phyloP scores from a whole-genome alignment of 2,329 filamentous ascomycete genomes.

The Hymenoscyphus occultus region DNA sequence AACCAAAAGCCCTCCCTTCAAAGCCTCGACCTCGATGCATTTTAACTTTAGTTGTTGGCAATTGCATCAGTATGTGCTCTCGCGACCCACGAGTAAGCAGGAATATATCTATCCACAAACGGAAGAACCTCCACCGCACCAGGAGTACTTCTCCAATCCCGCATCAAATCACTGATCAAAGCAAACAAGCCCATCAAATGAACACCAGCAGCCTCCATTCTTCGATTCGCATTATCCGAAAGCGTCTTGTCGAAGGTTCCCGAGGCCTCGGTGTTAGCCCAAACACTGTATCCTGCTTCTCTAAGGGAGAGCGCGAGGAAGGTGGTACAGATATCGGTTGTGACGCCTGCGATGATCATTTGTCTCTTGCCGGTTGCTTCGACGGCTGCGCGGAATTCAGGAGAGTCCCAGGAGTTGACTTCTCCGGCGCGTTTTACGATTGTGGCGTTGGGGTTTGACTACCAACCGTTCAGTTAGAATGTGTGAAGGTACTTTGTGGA shows the following conservation, averaged over 20 bases:
- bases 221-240: conserved; percentile 61
- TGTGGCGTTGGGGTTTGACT: conserved; percentile 61
- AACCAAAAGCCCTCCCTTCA: not conserved
- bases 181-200: conserved; percentile 41
- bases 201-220: conserved; percentile 65
- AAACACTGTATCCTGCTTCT: conserved; percentile 69
- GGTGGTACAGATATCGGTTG: conserved; percentile 72
- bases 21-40: too few relatives aligned
- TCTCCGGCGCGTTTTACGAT: conserved; percentile 67
- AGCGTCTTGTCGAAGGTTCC: conserved; percentile 63
- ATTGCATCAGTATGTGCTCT: not conserved
- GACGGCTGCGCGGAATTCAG: conserved; percentile 63
- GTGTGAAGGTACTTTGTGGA: not conserved
- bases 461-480: not conserved
- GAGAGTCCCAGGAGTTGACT: conserved; percentile 75
- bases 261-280: conserved; percentile 68
- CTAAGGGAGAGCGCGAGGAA: conserved; percentile 72
- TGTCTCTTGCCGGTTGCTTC: conserved; percentile 64
- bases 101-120: conserved; percentile 52
- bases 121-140: conserved; percentile 57
- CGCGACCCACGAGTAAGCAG: not conserved
- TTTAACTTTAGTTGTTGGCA: not conserved
- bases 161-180: conserved; percentile 32
- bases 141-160: conserved; percentile 38
- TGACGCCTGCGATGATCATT: conserved; percentile 69